Evolutionary conservation across 2,329 filamentous ascomycete genomes (phyloP).

Genomic region (Ceratocystis lukuohia): DNA sequence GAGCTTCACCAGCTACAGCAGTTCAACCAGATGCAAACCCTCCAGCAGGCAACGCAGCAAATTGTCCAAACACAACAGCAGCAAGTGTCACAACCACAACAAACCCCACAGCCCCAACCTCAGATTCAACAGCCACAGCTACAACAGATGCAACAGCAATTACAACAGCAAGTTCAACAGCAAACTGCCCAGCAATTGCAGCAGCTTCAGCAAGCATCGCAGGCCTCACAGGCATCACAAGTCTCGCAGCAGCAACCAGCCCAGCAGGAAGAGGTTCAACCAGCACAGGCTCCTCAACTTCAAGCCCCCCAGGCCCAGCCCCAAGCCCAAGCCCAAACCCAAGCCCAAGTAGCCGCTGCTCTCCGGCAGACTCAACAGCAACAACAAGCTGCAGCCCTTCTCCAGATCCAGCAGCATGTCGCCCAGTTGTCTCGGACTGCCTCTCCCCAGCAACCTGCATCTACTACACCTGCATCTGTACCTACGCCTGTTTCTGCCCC

Average conservation of each 20-base stretch:
- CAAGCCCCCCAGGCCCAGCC: background rate
- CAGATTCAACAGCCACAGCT: conserved; percentile 20
- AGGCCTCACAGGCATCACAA: background rate
- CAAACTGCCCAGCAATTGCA: conserved; percentile 16
- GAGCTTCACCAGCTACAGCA: conserved; percentile 22
- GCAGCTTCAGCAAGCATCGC: conserved; percentile 12
- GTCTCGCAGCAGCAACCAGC: background rate
- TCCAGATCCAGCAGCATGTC: conserved; percentile 17
- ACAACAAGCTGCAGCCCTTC: conserved; percentile 13
- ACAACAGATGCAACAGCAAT: conserved; percentile 21
- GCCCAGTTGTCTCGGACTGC: conserved; percentile 13
- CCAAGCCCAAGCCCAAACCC: background rate
- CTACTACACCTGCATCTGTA: background rate
- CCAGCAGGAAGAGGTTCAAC: background rate
- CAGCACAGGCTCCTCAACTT: background rate
- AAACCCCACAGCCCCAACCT: conserved; percentile 12
- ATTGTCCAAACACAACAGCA: conserved; percentile 13
- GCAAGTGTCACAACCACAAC: conserved; percentile 18
- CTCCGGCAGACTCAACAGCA: conserved; percentile 14
- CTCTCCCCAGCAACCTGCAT: conserved; percentile 1
- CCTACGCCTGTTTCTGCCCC: background rate
- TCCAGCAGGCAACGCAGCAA: conserved; percentile 24
- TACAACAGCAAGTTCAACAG: conserved; percentile 16
- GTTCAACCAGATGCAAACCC: conserved; percentile 24
- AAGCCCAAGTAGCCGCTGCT: background rate